These are phyloP conservation scores for Populus davidiana DNA, from an alignment of 345 rosid genomes.

Conservation along the genomic window DNA sequence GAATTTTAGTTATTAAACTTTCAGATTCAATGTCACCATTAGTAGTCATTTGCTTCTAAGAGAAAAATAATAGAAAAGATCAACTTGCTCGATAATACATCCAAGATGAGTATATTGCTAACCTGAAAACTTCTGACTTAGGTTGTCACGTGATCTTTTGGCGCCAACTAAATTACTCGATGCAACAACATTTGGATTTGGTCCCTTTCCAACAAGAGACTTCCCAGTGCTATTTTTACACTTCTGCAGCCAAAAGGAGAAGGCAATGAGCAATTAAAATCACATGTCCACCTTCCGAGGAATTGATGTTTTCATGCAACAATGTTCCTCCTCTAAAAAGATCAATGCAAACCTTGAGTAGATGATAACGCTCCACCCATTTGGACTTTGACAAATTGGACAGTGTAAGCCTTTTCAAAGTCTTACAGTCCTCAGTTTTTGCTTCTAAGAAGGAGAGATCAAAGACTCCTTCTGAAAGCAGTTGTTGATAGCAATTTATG, in stretches of 20 bases:
- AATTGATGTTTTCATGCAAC: background rate
- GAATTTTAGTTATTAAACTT: background rate
- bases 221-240: slow-evolving; percentile 30
- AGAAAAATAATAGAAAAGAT: slow-evolving; percentile 15
- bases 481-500: slow-evolving; percentile 57
- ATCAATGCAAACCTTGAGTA: slow-evolving; percentile 51
- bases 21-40: background rate
- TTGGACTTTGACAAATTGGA: slow-evolving; percentile 50
- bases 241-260: slow-evolving; percentile 45
- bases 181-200: slow-evolving; percentile 26
- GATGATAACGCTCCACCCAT: slow-evolving; percentile 61
- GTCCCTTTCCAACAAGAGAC: slow-evolving; percentile 36
- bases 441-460: slow-evolving; percentile 51
- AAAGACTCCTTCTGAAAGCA: slow-evolving; percentile 80
- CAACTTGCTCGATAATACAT: background rate
- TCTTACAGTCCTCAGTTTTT: slow-evolving; percentile 58
- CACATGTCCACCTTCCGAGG: slow-evolving; percentile 1
- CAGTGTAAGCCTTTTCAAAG: slow-evolving; percentile 59
- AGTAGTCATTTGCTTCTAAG: slow-evolving; percentile 1
- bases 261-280: slow-evolving; percentile 17
- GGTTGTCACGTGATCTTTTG: slow-evolving; percentile 54
- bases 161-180: slow-evolving; percentile 35
- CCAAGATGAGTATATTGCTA: slow-evolving; percentile 13
- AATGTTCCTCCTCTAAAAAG: slow-evolving; percentile 3
- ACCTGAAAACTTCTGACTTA: slow-evolving; percentile 60